phyloP scores from a whole-genome alignment of 352 stramenopile genomes.

The Peronospora belbahrii region DNA sequence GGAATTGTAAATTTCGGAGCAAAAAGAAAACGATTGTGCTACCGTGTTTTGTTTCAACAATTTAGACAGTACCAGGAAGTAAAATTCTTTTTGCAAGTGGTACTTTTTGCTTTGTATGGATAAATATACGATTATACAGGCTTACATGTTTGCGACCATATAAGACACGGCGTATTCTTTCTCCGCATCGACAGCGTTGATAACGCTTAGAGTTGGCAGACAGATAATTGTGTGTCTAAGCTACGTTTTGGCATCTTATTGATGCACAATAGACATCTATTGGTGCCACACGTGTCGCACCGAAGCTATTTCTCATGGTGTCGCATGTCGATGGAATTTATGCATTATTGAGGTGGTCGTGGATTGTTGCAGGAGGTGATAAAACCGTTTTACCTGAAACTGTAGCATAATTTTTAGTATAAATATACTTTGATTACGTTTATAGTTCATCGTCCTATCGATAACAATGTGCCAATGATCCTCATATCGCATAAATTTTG shows the following conservation, averaged over 20 bases:
- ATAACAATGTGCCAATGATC: too few relatives aligned
- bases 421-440: too few relatives aligned
- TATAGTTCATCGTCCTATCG: too few relatives aligned
- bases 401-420: too few relatives aligned
- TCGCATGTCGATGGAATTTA: conserved; percentile 16
- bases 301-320: conserved; percentile 30
- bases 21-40: too few relatives aligned
- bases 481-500: too few relatives aligned
- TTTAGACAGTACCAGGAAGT: not conserved
- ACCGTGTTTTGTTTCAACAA: not conserved
- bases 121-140: conserved; percentile 16
- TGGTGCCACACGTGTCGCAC: conserved; percentile 8
- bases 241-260: not conserved
- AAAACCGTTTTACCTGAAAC: not conserved
- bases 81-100: too few relatives aligned
- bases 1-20: conserved; percentile 10
- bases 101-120: too few relatives aligned
- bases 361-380: conserved; percentile 13
- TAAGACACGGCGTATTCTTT: not conserved
- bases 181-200: not conserved
- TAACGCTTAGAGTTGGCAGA: not conserved
- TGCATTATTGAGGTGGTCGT: conserved; percentile 9
- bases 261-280: not conserved
- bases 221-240: conserved; percentile 1
- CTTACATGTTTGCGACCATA: not conserved